A percentile compares a stretch with the other conserved stretches of the same genome.
Conservation (phyloP, 805 yeast species). For the Candida chauliodis region DNA sequence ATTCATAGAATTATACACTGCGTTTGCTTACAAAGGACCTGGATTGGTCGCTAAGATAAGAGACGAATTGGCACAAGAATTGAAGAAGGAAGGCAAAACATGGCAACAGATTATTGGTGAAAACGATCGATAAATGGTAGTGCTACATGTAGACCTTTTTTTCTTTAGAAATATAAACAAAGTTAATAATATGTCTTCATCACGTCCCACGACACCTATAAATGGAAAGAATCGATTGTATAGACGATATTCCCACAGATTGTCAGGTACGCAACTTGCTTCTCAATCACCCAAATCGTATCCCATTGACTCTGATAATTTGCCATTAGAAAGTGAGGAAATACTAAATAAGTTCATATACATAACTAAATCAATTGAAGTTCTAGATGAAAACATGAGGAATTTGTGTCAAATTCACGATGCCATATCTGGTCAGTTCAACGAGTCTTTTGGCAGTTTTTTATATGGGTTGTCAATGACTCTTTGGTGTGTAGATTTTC, state of each 20-base stretch:
- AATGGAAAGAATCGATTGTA: conserved; percentile 14
- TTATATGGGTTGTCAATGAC: conserved; percentile 78
- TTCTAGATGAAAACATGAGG: conserved; percentile 57
- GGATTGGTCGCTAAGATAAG: conserved; percentile 56
- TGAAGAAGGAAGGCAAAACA: conserved; percentile 70
- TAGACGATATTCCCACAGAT: conserved; percentile 22
- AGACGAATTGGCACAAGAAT: conserved; percentile 42
- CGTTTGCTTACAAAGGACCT: conserved; percentile 91
- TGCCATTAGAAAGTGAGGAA: conserved; percentile 41
- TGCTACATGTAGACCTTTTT: not conserved
- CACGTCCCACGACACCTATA: conserved; percentile 22
- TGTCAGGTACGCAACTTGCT: conserved; percentile 35
- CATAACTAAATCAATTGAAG: conserved; percentile 47
- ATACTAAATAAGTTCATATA: conserved; percentile 41
- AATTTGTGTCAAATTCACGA: conserved; percentile 58
- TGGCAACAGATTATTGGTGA: conserved; percentile 80
- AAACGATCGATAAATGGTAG: conserved; percentile 32
- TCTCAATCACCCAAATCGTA: conserved; percentile 42
- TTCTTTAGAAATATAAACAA: conserved; percentile 2
- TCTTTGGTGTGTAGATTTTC: conserved; percentile 84
- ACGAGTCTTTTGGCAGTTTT: conserved; percentile 75
- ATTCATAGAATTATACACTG: conserved; percentile 82
- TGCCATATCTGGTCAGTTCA: conserved; percentile 55
- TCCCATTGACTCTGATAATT: conserved; percentile 35
- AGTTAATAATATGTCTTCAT: conserved; percentile 9